These are phyloP conservation scores for Alternaria sp. DNA, from an alignment of 2,329 filamentous ascomycete genomes.

Conservation along the genomic window DNA sequence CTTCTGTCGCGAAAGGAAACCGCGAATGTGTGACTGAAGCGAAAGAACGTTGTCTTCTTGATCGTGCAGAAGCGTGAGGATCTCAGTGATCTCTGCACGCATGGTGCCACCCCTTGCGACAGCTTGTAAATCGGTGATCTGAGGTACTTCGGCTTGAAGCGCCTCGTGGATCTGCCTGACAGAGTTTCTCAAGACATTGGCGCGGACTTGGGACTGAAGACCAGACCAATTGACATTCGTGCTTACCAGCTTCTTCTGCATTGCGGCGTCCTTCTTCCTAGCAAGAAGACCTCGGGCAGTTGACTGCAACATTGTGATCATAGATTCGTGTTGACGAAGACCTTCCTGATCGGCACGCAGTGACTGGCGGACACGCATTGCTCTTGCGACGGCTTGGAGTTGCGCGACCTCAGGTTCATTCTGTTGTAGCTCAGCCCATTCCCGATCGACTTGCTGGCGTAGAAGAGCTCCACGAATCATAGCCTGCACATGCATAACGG, in stretches of 20 bases:
- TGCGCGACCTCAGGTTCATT: constrained; percentile 57
- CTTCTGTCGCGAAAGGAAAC: constrained; percentile 53
- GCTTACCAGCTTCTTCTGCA: constrained; percentile 51
- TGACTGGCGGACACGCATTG: constrained; percentile 49
- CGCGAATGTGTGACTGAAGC: constrained; percentile 62
- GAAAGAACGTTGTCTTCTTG: constrained; percentile 54
- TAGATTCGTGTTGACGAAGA: constrained; percentile 48
- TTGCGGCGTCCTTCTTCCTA: constrained; percentile 49
- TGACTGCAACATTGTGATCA: constrained; percentile 67
- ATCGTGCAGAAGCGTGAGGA: constrained; percentile 50
- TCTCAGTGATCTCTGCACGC: constrained; percentile 39
- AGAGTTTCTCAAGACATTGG: constrained; percentile 40
- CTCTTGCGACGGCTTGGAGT: constrained; percentile 53
- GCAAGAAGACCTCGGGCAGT: constrained; percentile 62
- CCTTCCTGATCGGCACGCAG: constrained; percentile 43
- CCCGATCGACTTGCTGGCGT: constrained; percentile 61
- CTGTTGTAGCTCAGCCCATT: constrained; percentile 46
- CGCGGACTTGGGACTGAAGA: constrained; percentile 57
- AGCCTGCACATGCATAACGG: constrained; percentile 60
- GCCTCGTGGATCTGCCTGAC: constrained; percentile 40
- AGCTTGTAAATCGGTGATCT: constrained; percentile 50
- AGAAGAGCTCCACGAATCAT: constrained; percentile 70
- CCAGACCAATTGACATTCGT: constrained; percentile 50
- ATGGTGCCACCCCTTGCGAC: constrained; percentile 46
- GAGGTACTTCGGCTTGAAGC: constrained; percentile 39